Evolutionary conservation across 306 rosid species (phyloP).

Genomic region (Fragaria nilgerrensis): DNA sequence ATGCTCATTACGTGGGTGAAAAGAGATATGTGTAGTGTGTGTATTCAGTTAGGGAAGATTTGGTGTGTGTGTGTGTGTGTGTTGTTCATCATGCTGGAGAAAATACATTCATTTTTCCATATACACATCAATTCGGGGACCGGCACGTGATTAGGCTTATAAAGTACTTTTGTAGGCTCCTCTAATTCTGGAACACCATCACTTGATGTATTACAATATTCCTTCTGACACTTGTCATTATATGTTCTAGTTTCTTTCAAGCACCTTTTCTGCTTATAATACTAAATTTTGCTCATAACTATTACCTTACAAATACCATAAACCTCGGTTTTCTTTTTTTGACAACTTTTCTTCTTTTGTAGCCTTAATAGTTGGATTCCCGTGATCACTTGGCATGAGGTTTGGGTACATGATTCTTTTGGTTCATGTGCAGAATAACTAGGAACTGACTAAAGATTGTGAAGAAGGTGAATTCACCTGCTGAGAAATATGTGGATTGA

Average conservation of each 20-base stretch:
- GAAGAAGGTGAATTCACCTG: slow-evolving; percentile 73
- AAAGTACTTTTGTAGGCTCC: background rate
- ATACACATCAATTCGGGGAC: background rate
- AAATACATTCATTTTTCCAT: background rate
- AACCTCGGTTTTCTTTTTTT: background rate
- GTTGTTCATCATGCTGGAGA: background rate
- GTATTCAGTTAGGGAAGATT: background rate
- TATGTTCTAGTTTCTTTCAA: background rate
- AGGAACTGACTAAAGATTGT: slow-evolving; percentile 54
- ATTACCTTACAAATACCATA: background rate
- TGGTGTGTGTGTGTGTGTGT: background rate
- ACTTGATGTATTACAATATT: background rate
- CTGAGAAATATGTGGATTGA: slow-evolving; percentile 49
- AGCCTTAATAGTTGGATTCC: background rate
- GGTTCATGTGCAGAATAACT: slow-evolving; percentile 59
- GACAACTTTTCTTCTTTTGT: background rate
- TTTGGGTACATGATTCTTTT: slow-evolving; percentile 15
- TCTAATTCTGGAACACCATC: background rate
- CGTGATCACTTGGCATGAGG: background rate
- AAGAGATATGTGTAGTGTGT: background rate
- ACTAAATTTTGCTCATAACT: background rate
- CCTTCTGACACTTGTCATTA: background rate
- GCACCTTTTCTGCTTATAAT: background rate
- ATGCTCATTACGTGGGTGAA: background rate
- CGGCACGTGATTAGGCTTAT: background rate